phyloP scores from a whole-genome alignment of 441 rosid species.

The Manihot esculenta region DNA sequence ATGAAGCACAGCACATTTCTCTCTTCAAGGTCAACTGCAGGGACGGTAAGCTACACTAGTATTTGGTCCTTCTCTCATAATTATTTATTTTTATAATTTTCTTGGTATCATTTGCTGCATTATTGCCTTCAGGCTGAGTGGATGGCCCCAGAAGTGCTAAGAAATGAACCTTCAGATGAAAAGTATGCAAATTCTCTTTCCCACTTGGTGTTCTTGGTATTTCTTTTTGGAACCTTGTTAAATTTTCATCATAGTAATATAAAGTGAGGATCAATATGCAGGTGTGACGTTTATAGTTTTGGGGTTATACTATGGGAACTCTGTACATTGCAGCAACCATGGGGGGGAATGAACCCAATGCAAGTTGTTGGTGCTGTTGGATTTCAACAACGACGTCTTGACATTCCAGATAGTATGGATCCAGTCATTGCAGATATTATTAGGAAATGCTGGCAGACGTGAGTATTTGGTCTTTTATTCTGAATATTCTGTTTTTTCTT shows the following conservation, averaged over 20 bases:
- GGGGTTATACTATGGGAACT: conserved; percentile 98
- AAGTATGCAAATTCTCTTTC: conserved; percentile 49
- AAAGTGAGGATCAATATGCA: conserved; percentile 29
- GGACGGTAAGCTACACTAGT: conserved; percentile 63
- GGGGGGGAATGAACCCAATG: conserved; percentile 99
- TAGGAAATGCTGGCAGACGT: conserved; percentile 93
- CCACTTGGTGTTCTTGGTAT: background rate
- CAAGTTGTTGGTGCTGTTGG: conserved; percentile 99
- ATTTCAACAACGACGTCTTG: conserved; percentile 94
- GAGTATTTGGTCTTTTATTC: conserved; percentile 39
- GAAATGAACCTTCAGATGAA: conserved; percentile 95
- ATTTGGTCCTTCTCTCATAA: background rate
- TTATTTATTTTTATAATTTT: background rate
- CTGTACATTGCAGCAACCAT: conserved; percentile 76
- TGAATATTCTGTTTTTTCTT: background rate
- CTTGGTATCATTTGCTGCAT: conserved; percentile 11
- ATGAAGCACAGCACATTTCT: conserved; percentile 93
- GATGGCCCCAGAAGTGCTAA: conserved; percentile 99
- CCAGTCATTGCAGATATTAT: conserved; percentile 80
- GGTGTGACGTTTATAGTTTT: conserved; percentile 94
- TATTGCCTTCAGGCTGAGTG: conserved; percentile 81
- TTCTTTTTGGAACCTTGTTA: background rate
- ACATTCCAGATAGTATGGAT: conserved; percentile 73
- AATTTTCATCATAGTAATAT: conserved; percentile 10
- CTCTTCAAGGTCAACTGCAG: conserved; percentile 93